Base-by-base conservation (phyloP, 805 yeast species). In the Candida railenensis region DNA sequence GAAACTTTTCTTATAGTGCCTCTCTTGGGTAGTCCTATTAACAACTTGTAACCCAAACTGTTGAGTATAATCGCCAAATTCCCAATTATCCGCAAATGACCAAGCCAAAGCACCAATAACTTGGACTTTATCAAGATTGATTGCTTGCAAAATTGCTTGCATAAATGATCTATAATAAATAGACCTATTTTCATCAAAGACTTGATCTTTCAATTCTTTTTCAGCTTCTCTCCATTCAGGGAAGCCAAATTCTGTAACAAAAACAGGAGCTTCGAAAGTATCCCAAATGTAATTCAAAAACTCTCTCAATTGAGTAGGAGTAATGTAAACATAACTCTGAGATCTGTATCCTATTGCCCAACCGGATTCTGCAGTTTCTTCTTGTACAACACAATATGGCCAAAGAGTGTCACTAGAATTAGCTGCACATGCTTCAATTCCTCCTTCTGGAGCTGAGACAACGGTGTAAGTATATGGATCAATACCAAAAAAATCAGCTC, bases 201-300 rank as follows among this genome's bases (percentile, higher is more conserved):
- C 43, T 30, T 63, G 67, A 36, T 63, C 64, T 21, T 45, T 53
- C 12, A 54, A 46, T 28, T 45, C 50, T 53, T 58, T 56, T 30
- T 59, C 57, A 15, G 48, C 48, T 53, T 67, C 72, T 40, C 58
- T 48, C 59, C 59, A 61, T 42, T 56, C 64, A 20, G 68, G 62
- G 53, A 63, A 62, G 3, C 72, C 71, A 50, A 61, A 62, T 49
- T 67, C 72, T n/a, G 64, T 52, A 39, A 65, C 57, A 36, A 62
- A 43, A 16, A 61, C 48, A 7, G 67, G 67, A 20, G 54, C 41
- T 46, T 57, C 54, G 49, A 50, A 55, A 11, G 58, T 54, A 52
- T 59, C 48, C 54, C 55, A 57, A 19, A 58, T 41, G 46, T 56
- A 63, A 40, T 59, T 59, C 57, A 65, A 59, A 28, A 50, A 52